A percentile compares a stretch with the other conserved stretches of the same genome.
These are phyloP conservation scores for Geopyxis carbonaria DNA, from an alignment of 495 filamentous ascomycete genomes.

Conservation along the genomic window DNA sequence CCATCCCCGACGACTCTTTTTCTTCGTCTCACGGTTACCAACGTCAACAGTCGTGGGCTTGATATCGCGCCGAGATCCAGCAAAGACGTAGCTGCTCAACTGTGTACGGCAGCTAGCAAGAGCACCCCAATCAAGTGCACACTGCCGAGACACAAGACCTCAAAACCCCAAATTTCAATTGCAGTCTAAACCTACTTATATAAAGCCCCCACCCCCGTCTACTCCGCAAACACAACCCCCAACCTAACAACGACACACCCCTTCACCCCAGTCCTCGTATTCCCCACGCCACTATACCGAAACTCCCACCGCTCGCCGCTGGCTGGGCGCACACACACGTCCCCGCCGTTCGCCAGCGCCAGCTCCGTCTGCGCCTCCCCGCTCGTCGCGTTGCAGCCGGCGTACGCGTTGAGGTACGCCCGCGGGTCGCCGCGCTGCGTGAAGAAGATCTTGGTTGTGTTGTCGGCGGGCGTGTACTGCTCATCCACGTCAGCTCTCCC, in stretches of 20 bases:
- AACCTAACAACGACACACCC: neutral
- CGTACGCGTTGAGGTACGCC: slow-evolving; percentile 33
- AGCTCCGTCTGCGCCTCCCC: slow-evolving; percentile 29
- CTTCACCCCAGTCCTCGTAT: neutral
- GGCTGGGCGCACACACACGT: slow-evolving; percentile 22
- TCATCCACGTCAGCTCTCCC: too few relatives aligned
- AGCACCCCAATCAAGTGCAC: too few relatives aligned
- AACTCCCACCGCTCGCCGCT: slow-evolving; percentile 20
- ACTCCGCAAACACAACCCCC: neutral
- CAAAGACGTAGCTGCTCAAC: too few relatives aligned
- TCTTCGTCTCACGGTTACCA: too few relatives aligned
- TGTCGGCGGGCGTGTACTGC: slow-evolving; percentile 35
- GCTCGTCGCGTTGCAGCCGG: slow-evolving; percentile 35
- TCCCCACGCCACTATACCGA: slow-evolving; percentile 10
- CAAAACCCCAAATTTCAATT: too few relatives aligned
- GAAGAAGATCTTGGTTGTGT: slow-evolving; percentile 42
- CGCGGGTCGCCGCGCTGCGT: slow-evolving; percentile 33
- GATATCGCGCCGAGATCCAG: too few relatives aligned
- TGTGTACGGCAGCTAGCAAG: too few relatives aligned
- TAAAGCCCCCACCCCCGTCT: too few relatives aligned
- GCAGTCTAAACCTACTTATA: too few relatives aligned
- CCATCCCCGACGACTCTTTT: too few relatives aligned
- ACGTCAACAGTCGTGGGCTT: too few relatives aligned
- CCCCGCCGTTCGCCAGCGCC: slow-evolving; percentile 9
- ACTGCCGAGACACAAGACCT: too few relatives aligned